These are phyloP conservation scores for Toxoplasma gondii DNA, from an alignment of 169 alveolate species.

Conservation along the genomic window DNA sequence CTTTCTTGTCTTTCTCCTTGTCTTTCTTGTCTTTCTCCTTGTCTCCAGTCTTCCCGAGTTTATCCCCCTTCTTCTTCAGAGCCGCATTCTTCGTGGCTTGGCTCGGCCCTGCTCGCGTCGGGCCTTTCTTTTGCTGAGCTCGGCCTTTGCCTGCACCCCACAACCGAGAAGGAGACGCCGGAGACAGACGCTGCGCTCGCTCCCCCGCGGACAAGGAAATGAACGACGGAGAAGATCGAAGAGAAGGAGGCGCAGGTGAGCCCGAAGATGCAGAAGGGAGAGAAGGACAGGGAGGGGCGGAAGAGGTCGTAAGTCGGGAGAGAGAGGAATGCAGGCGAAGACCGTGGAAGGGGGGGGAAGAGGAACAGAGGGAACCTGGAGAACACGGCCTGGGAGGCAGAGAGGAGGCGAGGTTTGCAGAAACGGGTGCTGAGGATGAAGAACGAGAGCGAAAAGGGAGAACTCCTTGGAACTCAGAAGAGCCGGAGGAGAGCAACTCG, in stretches of 20 bases:
- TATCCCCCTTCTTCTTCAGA: background rate
- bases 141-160: conserved; percentile 40
- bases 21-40: background rate
- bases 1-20: background rate
- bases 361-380: too few species aligned
- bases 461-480: background rate
- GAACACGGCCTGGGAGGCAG: too few species aligned
- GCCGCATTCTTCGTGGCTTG: background rate
- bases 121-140: conserved; percentile 27
- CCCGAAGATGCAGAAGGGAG: background rate
- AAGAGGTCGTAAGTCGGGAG: background rate
- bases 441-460: background rate
- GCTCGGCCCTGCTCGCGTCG: conserved; percentile 28
- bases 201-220: background rate
- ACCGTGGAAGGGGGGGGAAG: background rate
- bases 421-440: background rate
- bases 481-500: background rate
- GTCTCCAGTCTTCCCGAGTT: background rate
- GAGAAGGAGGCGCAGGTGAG: background rate
- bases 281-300: background rate
- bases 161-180: background rate
- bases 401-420: too few species aligned
- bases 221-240: background rate
- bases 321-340: background rate
- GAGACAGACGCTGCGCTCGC: background rate